Conservation (phyloP, 805 yeast species). For the Jamesozyma piceae region DNA sequence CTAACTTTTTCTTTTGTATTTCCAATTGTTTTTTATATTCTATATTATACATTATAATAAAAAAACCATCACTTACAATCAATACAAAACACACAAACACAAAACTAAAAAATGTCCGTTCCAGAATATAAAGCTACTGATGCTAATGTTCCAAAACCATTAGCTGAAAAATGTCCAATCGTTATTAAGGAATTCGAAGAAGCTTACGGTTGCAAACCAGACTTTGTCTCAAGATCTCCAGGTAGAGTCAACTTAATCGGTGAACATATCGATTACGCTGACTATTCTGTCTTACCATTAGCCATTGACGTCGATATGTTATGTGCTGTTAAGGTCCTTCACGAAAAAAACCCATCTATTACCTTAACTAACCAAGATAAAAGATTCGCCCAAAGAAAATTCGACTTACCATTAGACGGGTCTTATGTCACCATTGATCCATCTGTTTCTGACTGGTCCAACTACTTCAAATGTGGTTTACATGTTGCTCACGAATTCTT, state of each 20-base stretch:
- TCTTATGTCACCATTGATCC: conserved; percentile 39
- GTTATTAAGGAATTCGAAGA: conserved; percentile 9
- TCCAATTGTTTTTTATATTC: no score
- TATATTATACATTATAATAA: no score
- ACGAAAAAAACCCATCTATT: conserved; percentile 18
- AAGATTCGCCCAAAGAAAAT: conserved; percentile 31
- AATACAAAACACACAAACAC: no score
- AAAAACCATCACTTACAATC: no score
- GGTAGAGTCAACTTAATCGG: conserved; percentile 71
- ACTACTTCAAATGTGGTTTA: conserved; percentile 57
- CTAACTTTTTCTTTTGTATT: not conserved
- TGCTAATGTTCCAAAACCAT: conserved; percentile 5
- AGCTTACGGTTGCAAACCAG: conserved; percentile 14
- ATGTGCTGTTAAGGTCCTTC: conserved; percentile 37
- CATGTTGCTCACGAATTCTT: conserved; percentile 48
- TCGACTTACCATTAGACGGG: conserved; percentile 36
- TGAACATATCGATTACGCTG: conserved; percentile 63
- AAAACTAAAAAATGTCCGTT: conserved; percentile 10
- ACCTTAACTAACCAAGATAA: conserved; percentile 29
- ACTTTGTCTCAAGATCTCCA: conserved; percentile 52
- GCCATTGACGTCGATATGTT: conserved; percentile 59
- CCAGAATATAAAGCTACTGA: conserved; percentile 8
- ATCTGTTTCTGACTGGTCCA: conserved; percentile 47
- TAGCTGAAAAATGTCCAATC: conserved; percentile 4
- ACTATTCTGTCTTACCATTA: conserved; percentile 61